phyloP scores from a whole-genome alignment of 2,329 filamentous ascomycete genomes.

The Emericellopsis atlantica region DNA sequence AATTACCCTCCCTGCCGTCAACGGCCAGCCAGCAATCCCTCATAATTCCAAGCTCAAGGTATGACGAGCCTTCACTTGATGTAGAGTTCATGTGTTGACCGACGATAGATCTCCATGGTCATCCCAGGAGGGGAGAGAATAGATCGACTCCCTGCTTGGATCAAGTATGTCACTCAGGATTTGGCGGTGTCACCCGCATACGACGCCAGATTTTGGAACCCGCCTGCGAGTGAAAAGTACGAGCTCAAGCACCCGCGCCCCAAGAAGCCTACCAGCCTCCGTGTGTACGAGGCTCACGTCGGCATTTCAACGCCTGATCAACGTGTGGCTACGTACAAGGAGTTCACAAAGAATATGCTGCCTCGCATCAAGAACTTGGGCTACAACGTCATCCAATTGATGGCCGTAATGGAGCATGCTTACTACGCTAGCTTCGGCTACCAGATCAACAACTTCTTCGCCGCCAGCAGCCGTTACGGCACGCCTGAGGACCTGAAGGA shows the following conservation, averaged over 20 bases:
- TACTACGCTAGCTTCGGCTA: constrained; percentile 99
- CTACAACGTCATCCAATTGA: constrained; percentile 96
- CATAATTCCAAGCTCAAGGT: constrained; percentile 98
- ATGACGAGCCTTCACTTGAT: constrained; percentile 6
- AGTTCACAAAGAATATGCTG: constrained; percentile 87
- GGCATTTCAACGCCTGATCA: constrained; percentile 90
- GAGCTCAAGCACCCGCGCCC: constrained; percentile 74
- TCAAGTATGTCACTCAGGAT: constrained; percentile 93
- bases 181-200: constrained; percentile 81
- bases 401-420: constrained; percentile 98
- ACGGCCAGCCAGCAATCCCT: constrained; percentile 67
- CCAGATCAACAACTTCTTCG: constrained; percentile 98
- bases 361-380: constrained; percentile 81
- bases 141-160: constrained; percentile 90
- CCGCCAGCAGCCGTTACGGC: constrained; percentile 90
- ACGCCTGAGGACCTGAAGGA: constrained; percentile 92
- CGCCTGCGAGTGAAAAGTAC: constrained; percentile 63
- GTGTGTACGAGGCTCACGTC: constrained; percentile 97
- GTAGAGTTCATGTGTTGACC: background rate
- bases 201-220: constrained; percentile 96
- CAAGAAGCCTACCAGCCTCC: constrained; percentile 70
- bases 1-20: constrained; percentile 57
- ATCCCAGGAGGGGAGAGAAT: constrained; percentile 67
- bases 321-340: constrained; percentile 86
- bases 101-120: constrained; percentile 63